Evolutionary conservation across 2,329 filamentous ascomycete species (phyloP).

Genomic region (Pseudogymnoascus sp.): DNA sequence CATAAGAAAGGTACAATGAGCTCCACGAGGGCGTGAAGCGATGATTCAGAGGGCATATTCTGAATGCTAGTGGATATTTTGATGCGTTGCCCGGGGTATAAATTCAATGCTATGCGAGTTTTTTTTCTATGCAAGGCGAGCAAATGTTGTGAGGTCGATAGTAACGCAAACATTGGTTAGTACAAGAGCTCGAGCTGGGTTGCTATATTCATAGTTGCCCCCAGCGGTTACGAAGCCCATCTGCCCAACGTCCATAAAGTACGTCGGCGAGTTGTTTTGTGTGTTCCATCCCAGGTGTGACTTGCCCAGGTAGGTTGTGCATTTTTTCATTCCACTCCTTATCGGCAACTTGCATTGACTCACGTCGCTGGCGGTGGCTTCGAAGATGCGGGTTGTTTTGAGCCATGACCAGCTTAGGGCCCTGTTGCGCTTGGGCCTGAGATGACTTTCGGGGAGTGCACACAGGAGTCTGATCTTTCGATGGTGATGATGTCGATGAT

Average conservation of each 20-base stretch:
- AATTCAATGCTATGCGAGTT: slow-evolving; percentile 1
- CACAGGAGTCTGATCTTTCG: slow-evolving; percentile 41
- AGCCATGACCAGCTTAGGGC: slow-evolving; percentile 61
- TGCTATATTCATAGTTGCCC: slow-evolving; percentile 25
- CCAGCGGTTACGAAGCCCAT: slow-evolving; percentile 70
- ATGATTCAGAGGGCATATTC: background rate
- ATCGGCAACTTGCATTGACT: slow-evolving; percentile 38
- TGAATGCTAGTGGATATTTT: background rate
- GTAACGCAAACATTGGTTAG: slow-evolving; percentile 4
- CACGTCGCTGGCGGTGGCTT: slow-evolving; percentile 59
- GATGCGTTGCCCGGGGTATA: slow-evolving; percentile 1
- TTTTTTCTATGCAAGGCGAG: slow-evolving; percentile 1
- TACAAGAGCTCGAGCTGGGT: background rate
- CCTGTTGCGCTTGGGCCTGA: background rate
- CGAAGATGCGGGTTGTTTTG: slow-evolving; percentile 80
- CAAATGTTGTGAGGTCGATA: background rate
- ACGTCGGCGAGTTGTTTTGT: slow-evolving; percentile 83
- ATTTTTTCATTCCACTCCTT: slow-evolving; percentile 36
- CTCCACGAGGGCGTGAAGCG: background rate
- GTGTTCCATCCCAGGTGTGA: slow-evolving; percentile 77
- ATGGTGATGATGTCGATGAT: slow-evolving; percentile 13
- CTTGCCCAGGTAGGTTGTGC: slow-evolving; percentile 46
- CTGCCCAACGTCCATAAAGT: slow-evolving; percentile 82
- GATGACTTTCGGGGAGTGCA: slow-evolving; percentile 45
- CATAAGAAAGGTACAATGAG: slow-evolving; percentile 4